Evolutionary conservation across 179 eudicot genomes (phyloP).

Genomic region (Heliamphora pulchella): DNA sequence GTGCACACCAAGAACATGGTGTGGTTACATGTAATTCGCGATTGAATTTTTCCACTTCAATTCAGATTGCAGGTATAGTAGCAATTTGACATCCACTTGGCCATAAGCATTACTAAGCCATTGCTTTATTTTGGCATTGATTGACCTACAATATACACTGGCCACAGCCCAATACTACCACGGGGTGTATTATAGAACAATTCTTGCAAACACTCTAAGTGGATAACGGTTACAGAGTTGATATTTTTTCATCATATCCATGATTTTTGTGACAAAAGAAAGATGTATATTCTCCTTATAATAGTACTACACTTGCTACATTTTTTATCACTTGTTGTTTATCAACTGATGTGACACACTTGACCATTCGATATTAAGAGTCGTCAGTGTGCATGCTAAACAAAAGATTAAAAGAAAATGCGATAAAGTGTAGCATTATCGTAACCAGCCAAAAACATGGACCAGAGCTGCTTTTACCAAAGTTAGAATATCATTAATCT

Average conservation of each 20-base stretch:
- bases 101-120: not conserved
- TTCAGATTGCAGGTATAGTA: not conserved
- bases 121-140: not conserved
- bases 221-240: not conserved
- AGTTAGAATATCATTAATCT: too few relatives aligned
- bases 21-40: slow-evolving; percentile 5
- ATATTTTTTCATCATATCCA: not conserved
- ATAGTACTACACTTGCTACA: too few relatives aligned
- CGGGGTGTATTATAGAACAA: not conserved
- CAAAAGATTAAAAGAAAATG: too few relatives aligned
- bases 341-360: too few relatives aligned
- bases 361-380: too few relatives aligned
- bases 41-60: not conserved
- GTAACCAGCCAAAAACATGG: too few relatives aligned
- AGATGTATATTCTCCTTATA: not conserved
- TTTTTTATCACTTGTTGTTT: too few relatives aligned
- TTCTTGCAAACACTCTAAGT: not conserved
- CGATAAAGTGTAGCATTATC: too few relatives aligned
- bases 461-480: too few relatives aligned
- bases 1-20: not conserved
- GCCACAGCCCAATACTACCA: not conserved
- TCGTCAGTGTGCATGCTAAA: too few relatives aligned
- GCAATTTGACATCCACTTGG: not conserved
- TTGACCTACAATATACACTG: not conserved
- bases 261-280: not conserved